These are phyloP conservation scores for Apiospora pterosperma DNA, from an alignment of 2,329 filamentous ascomycete species.

Conservation along the genomic window DNA sequence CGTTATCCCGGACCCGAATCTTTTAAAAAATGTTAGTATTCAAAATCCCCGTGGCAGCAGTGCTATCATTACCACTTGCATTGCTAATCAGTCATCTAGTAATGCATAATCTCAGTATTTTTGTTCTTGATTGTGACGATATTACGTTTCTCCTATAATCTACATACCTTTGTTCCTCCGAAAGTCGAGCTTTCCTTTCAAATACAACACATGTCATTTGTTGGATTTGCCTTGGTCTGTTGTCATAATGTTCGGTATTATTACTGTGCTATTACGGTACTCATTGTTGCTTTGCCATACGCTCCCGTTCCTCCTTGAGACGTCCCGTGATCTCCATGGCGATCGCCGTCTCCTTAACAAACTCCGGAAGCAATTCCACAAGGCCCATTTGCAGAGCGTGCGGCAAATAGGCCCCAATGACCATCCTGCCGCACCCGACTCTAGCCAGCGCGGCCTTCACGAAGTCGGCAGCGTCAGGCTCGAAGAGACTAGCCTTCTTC, in stretches of 20 bases:
- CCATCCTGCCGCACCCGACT: background rate
- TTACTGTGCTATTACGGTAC: background rate
- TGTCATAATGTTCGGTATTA: background rate
- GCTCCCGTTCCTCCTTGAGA: background rate
- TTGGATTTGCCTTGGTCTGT: background rate
- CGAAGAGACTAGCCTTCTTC: slow-evolving; percentile 10
- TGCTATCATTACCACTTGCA: too few relatives aligned
- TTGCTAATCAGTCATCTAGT: too few relatives aligned
- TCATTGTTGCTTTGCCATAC: background rate
- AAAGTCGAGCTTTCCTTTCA: too few relatives aligned
- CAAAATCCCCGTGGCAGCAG: too few relatives aligned
- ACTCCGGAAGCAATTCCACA: background rate
- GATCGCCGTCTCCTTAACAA: background rate
- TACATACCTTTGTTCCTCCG: too few relatives aligned
- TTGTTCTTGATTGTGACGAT: too few relatives aligned
- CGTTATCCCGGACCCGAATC: too few relatives aligned
- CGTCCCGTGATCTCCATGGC: background rate
- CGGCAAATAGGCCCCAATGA: background rate
- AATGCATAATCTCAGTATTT: too few relatives aligned
- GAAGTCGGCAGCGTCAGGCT: slow-evolving; percentile 14
- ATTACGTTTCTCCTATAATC: too few relatives aligned
- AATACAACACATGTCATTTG: background rate
- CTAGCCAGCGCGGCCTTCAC: slow-evolving; percentile 17
- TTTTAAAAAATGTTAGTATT: too few relatives aligned
- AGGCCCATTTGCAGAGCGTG: slow-evolving; percentile 1